Base-by-base conservation (phyloP, 225 moss, liverwort and hornwort species). In the Pseudoscleropodium purum region DNA sequence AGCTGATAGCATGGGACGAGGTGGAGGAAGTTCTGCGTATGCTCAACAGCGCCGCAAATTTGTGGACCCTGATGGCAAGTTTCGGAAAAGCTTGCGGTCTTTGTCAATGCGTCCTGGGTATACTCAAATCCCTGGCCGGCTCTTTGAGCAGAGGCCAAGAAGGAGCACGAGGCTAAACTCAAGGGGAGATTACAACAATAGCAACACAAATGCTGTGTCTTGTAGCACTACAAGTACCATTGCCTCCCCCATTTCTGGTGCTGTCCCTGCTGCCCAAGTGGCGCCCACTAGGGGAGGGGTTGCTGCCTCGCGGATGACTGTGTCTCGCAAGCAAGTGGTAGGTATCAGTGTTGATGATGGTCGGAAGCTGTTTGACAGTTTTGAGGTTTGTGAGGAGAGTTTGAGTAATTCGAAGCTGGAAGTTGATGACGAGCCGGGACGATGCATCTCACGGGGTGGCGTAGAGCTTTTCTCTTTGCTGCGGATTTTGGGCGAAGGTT, bases 61-160 rank as follows among this genome's bases (percentile, higher is more conserved):
- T 85, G 96, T 95, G 59, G 97, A 97, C 70, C 90, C 93, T 15
- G 97, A 99, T 90, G 99, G 97, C 49, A 99, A 99, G 88, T 95
- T 99, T 61, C 95, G 99, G 76, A 99, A 99, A 94, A 99, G 97
- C 91, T 96, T 97, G 90, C 97, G 99, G 84, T 97, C 99, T 74
- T 94, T 97, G 87, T 97, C 99, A 85, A 95, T 98, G 91, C 96
- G 99, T 87, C 95, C 99, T 83, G 97, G 98, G 74, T 97, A 96
- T 87, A 92, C 95, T n/a, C 95, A 99, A 95, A 97, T 99, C 26
- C 97, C 99, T 72, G 99, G 99, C 47, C 95, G 99, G 84, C 95
- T 99, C 41, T 99, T 99, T 63, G 99, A 99, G 87, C 97, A 96
- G 67, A 91, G 90, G 13, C 97, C 98, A 37, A 91, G 99, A 84